Conservation (phyloP, 768 basidiomycete species). For the Lentinula boryana region DNA sequence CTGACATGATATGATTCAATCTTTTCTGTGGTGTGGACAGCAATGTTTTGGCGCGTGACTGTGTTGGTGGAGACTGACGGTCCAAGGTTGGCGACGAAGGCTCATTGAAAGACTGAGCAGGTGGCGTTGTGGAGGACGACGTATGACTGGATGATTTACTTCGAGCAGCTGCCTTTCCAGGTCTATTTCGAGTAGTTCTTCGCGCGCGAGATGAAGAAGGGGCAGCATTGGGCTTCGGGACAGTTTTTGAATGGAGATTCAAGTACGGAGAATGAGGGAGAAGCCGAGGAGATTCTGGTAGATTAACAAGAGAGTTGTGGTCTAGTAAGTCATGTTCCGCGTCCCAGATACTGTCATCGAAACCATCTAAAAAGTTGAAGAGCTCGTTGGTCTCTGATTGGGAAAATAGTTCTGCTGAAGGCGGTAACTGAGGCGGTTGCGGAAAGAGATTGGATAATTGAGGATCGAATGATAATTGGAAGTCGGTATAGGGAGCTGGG, state of each 20-base stretch:
- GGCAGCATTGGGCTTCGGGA: constrained; percentile 21
- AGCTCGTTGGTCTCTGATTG: constrained; percentile 73
- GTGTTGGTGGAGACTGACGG: constrained; percentile 17
- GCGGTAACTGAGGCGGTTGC: constrained; percentile 54
- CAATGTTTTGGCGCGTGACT: constrained; percentile 43
- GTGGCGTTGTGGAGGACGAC: constrained; percentile 3
- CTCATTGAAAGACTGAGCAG: background rate
- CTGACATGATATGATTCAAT: constrained; percentile 90
- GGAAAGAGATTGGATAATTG: constrained; percentile 53
- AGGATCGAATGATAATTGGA: constrained; percentile 66
- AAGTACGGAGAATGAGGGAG: constrained; percentile 33
- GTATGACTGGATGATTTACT: constrained; percentile 7
- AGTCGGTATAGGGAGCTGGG: constrained; percentile 44
- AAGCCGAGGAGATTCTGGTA: background rate
- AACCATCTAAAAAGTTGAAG: constrained; percentile 79
- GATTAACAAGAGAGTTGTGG: background rate
- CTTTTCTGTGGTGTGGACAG: constrained; percentile 83
- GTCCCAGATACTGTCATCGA: constrained; percentile 56
- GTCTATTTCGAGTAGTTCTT: constrained; percentile 6
- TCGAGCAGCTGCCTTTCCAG: background rate
- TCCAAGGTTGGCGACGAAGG: background rate
- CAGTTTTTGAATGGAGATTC: constrained; percentile 41
- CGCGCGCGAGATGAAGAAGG: constrained; percentile 28
- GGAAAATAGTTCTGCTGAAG: constrained; percentile 71
- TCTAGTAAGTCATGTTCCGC: constrained; percentile 18